Percentiles rank a stretch among this genome's conserved stretches.
Evolutionary conservation across 2,329 filamentous ascomycete species (phyloP).

Genomic region (Xenoacremonium recifei): DNA sequence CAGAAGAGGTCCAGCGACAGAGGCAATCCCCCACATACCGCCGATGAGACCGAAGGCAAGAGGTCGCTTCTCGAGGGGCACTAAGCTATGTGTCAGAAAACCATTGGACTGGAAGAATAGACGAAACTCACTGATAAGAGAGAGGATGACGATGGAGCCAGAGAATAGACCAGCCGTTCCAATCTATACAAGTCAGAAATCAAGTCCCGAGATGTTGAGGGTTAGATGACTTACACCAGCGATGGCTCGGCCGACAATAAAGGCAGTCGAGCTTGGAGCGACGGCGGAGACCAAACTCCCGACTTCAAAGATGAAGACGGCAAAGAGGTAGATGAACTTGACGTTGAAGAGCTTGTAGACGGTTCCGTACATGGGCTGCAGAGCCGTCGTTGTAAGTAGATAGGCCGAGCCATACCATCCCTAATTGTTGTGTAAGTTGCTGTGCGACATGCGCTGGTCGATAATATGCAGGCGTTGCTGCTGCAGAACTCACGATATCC

Average conservation of each 20-base stretch:
- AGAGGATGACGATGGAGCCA: conserved; percentile 48
- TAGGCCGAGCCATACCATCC: conserved; percentile 53
- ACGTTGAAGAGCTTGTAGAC: conserved; percentile 51
- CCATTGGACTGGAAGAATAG: neutral
- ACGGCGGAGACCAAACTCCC: conserved; percentile 45
- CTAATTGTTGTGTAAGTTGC: conserved; percentile 14
- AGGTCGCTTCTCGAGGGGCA: conserved; percentile 54
- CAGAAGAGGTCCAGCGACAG: conserved; percentile 48
- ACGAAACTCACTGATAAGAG: conserved; percentile 34
- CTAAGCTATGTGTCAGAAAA: conserved; percentile 20
- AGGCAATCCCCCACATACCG: conserved; percentile 56
- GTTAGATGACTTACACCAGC: conserved; percentile 36
- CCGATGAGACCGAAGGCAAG: conserved; percentile 54
- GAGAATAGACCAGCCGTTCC: conserved; percentile 52
- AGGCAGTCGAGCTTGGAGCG: conserved; percentile 43
- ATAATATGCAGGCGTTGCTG: conserved; percentile 21
- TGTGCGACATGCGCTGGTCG: too few species aligned
- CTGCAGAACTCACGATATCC: conserved; percentile 38
- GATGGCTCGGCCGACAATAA: conserved; percentile 52
- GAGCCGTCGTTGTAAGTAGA: conserved; percentile 47
- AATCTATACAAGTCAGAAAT: conserved; percentile 30
- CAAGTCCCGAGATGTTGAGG: too few species aligned
- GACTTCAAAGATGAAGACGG: conserved; percentile 43
- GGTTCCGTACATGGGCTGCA: conserved; percentile 49
- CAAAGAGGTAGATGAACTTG: conserved; percentile 43